A percentile compares a stretch with the other conserved stretches of the same genome.
Conservation (phyloP, 2,329 filamentous ascomycete genomes). For the Clonostachys rhizophaga region DNA sequence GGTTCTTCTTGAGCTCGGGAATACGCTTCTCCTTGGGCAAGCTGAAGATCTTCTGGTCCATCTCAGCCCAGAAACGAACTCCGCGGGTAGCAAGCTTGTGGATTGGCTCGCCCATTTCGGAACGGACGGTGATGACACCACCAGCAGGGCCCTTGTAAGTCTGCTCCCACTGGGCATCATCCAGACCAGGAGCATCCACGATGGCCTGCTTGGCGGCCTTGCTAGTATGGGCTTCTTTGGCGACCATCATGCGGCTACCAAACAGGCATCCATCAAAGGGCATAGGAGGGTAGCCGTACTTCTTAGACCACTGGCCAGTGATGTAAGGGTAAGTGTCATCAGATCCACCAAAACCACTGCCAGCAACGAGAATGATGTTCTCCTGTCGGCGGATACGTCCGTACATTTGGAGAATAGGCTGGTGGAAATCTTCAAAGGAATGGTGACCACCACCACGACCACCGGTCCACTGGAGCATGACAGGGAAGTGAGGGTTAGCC, state of each 20-base stretch:
- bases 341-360: slow-evolving; percentile 85
- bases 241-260: slow-evolving; percentile 90
- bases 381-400: slow-evolving; percentile 77
- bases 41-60: slow-evolving; percentile 98
- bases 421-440: slow-evolving; percentile 93
- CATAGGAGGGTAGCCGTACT: slow-evolving; percentile 86
- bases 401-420: slow-evolving; percentile 89
- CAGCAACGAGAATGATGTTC: slow-evolving; percentile 85
- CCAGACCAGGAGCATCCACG: slow-evolving; percentile 76
- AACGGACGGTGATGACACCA: slow-evolving; percentile 92
- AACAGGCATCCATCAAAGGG: slow-evolving; percentile 90
- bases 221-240: slow-evolving; percentile 87
- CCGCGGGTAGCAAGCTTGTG: slow-evolving; percentile 97
- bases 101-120: slow-evolving; percentile 99
- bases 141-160: slow-evolving; percentile 89
- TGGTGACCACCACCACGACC: slow-evolving; percentile 92
- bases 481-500: slow-evolving; percentile 90
- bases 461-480: slow-evolving; percentile 92
- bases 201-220: slow-evolving; percentile 87
- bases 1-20: slow-evolving; percentile 80
- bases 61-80: slow-evolving; percentile 96
- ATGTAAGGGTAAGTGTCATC: slow-evolving; percentile 92
- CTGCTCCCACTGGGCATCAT: slow-evolving; percentile 83
- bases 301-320: slow-evolving; percentile 82
- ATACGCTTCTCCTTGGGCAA: slow-evolving; percentile 93